These are phyloP conservation scores for Saccharum spontaneum DNA, from an alignment of 176 grass and related monocot genomes.

Conservation along the genomic window DNA sequence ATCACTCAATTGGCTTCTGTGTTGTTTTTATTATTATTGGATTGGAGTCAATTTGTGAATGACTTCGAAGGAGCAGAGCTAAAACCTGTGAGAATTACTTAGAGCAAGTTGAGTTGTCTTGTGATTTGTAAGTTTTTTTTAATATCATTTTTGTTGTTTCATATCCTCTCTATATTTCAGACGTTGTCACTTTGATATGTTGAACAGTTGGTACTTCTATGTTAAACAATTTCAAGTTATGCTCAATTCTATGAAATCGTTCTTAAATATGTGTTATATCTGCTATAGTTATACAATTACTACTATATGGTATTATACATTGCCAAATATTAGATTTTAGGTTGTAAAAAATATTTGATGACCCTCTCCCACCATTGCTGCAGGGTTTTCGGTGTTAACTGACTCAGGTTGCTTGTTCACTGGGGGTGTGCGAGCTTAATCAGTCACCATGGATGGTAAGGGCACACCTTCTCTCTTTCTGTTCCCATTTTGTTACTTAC, in stretches of 20 bases:
- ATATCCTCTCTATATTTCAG: not conserved
- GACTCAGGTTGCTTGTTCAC: not conserved
- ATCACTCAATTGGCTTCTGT: not conserved
- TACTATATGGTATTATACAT: not conserved
- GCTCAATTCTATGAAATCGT: not conserved
- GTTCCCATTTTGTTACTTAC: not conserved
- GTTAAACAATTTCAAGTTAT: not conserved
- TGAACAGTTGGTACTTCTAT: too few relatives aligned
- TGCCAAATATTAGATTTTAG: not conserved
- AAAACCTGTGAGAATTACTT: not conserved
- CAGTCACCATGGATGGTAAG: conserved; percentile 49
- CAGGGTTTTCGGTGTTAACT: conserved; percentile 20
- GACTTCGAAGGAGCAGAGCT: not conserved
- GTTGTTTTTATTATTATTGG: not conserved
- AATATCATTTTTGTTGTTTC: not conserved
- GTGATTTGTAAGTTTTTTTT: not conserved
- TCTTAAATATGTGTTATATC: not conserved
- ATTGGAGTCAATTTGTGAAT: not conserved
- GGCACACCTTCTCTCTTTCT: not conserved
- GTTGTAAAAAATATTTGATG: not conserved
- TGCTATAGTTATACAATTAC: not conserved
- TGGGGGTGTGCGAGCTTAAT: not conserved
- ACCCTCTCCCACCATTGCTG: not conserved
- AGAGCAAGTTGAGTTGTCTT: not conserved
- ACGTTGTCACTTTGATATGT: not conserved